Percentiles rank a stretch among this genome's conserved stretches.
Conservation (phyloP, 208 protist species). For the Naegleria fowleri region DNA sequence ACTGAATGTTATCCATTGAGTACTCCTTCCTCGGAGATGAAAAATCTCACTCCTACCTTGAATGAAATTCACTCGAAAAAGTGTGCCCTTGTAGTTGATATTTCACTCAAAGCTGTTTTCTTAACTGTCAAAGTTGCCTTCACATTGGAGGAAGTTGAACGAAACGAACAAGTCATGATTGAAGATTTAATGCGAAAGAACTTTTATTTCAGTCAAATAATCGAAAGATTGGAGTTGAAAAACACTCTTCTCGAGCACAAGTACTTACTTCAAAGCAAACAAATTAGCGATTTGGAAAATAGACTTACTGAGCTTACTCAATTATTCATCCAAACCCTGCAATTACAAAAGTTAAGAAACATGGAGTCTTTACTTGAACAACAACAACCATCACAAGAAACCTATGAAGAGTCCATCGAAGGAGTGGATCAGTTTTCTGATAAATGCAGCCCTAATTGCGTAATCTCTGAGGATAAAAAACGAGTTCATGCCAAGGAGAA, state of each 20-base stretch:
- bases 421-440: not conserved
- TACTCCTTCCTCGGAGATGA: not conserved
- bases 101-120: not conserved
- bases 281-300: not conserved
- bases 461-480: not conserved
- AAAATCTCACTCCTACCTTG: not conserved
- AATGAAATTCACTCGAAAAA: not conserved
- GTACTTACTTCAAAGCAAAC: not conserved
- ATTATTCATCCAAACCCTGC: not conserved
- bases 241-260: not conserved
- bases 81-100: not conserved
- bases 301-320: not conserved
- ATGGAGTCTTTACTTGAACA: not conserved
- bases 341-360: not conserved
- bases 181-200: not conserved
- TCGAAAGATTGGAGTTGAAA: not conserved
- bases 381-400: not conserved
- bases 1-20: not conserved
- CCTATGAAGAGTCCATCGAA: not conserved
- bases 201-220: not conserved
- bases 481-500: not conserved
- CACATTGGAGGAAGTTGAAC: not conserved
- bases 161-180: not conserved
- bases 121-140: not conserved
- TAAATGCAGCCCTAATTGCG: not conserved